Conservation (phyloP, 495 filamentous ascomycete species). For the Lichina pygmaea region DNA sequence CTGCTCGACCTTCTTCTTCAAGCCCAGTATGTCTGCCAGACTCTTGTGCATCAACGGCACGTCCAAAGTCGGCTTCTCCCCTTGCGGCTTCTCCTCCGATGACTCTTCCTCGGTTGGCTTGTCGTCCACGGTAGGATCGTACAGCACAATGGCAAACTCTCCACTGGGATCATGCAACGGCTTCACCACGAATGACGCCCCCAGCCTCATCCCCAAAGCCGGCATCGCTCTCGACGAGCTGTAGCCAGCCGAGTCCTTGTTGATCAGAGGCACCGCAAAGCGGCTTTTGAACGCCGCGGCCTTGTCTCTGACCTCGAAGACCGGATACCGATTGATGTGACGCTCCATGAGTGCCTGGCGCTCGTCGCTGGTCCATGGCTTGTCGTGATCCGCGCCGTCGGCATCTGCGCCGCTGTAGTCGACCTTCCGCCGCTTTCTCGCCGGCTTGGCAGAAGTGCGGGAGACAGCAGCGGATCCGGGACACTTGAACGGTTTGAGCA, state of each 20-base stretch:
- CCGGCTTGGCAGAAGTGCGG: slow-evolving; percentile 52
- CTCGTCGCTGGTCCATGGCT: slow-evolving; percentile 71
- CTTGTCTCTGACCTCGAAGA: slow-evolving; percentile 78
- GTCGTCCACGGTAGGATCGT: slow-evolving; percentile 86
- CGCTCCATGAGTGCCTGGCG: slow-evolving; percentile 63
- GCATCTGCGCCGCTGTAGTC: slow-evolving; percentile 71
- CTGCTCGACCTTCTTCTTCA: slow-evolving; percentile 69
- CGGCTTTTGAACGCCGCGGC: slow-evolving; percentile 48
- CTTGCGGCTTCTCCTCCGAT: slow-evolving; percentile 22
- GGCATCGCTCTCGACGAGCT: slow-evolving; percentile 58
- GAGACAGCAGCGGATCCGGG: slow-evolving; percentile 51
- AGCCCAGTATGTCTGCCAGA: slow-evolving; percentile 80
- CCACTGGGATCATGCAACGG: slow-evolving; percentile 84
- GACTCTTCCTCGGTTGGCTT: slow-evolving; percentile 28
- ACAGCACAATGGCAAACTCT: slow-evolving; percentile 89
- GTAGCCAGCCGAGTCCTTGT: slow-evolving; percentile 47
- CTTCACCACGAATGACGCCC: slow-evolving; percentile 65
- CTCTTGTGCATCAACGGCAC: slow-evolving; percentile 76
- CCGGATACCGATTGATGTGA: slow-evolving; percentile 71
- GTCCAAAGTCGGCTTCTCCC: slow-evolving; percentile 35
- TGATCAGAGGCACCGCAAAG: slow-evolving; percentile 69
- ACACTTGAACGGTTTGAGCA: slow-evolving; percentile 78
- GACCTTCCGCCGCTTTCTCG: slow-evolving; percentile 67
- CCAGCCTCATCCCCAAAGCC: slow-evolving; percentile 59
- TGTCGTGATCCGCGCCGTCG: slow-evolving; percentile 39